These are phyloP conservation scores for Singerocomus inundabilis DNA, from an alignment of 1,284 basidiomycete species.

Conservation along the genomic window DNA sequence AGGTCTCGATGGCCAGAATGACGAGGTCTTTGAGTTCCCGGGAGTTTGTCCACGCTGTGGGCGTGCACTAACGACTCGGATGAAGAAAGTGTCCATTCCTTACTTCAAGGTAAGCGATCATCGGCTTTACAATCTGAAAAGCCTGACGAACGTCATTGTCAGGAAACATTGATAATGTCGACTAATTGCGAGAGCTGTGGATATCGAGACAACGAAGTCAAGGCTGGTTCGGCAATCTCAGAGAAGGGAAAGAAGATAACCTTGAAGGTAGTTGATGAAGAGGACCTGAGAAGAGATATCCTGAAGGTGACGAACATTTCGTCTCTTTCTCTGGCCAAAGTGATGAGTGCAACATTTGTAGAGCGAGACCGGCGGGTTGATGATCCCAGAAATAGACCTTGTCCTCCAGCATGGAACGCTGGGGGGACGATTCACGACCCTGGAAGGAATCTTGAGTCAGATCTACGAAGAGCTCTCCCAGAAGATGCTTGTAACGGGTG, in stretches of 20 bases:
- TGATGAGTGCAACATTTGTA: constrained; percentile 30
- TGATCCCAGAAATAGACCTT: constrained; percentile 95
- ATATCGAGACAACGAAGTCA: constrained; percentile 97
- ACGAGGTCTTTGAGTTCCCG: constrained; percentile 91
- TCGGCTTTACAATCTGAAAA: neutral
- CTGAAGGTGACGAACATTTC: constrained; percentile 64
- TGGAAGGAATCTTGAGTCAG: constrained; percentile 94
- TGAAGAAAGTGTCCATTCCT: constrained; percentile 97
- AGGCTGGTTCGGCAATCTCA: constrained; percentile 89
- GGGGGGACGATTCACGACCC: constrained; percentile 97
- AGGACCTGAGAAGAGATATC: constrained; percentile 93
- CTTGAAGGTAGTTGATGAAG: constrained; percentile 88
- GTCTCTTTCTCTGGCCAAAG: neutral
- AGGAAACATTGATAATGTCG: constrained; percentile 99
- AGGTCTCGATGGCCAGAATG: constrained; percentile 44
- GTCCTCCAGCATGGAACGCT: constrained; percentile 91
- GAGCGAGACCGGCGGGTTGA: constrained; percentile 91
- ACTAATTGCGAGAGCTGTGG: constrained; percentile 95
- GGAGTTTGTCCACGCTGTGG: constrained; percentile 90
- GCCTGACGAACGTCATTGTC: neutral
- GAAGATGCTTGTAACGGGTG: constrained; percentile 85
- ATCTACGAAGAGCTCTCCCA: constrained; percentile 94
- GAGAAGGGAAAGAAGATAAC: constrained; percentile 84
- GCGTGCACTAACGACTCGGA: constrained; percentile 79
- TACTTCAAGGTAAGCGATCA: constrained; percentile 82